These are phyloP conservation scores for Ustilago cynodontis DNA, from an alignment of 1,284 basidiomycete species.

Conservation along the genomic window DNA sequence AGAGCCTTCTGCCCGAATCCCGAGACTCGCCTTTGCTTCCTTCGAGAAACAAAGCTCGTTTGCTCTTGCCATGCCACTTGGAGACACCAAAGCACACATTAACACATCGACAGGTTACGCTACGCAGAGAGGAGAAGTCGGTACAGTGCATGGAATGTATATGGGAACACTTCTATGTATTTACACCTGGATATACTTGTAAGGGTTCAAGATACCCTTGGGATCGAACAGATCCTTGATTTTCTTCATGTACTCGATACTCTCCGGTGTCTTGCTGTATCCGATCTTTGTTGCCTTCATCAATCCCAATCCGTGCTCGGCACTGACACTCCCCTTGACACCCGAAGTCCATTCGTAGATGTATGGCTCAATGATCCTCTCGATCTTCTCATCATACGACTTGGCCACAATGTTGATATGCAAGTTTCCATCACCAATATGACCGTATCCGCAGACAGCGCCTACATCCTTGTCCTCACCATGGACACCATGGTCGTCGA, in stretches of 20 bases:
- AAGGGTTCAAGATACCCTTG: constrained; percentile 89
- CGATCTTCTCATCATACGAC: constrained; percentile 84
- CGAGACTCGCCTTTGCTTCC: constrained; percentile 1
- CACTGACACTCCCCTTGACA: constrained; percentile 86
- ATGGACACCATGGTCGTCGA: constrained; percentile 81
- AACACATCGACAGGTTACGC: no score
- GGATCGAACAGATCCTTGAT: constrained; percentile 94
- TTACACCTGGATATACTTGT: constrained; percentile 73
- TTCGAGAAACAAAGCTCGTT: not conserved
- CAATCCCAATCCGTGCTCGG: constrained; percentile 93
- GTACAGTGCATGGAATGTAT: constrained; percentile 3
- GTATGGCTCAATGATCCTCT: constrained; percentile 90
- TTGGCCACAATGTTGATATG: constrained; percentile 94
- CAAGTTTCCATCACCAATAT: constrained; percentile 95
- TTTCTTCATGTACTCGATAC: constrained; percentile 88
- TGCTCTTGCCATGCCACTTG: not conserved
- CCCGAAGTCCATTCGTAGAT: constrained; percentile 87
- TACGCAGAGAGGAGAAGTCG: not conserved
- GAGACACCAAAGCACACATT: not conserved
- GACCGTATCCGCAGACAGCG: constrained; percentile 84
- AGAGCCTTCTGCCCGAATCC: constrained; percentile 13
- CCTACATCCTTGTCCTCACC: constrained; percentile 77
- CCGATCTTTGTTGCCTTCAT: constrained; percentile 93
- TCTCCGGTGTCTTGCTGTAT: constrained; percentile 85
- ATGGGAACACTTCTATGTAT: no score